Evolutionary conservation across 345 rosid genomes (phyloP).

Genomic region (Cardamine occulta): DNA sequence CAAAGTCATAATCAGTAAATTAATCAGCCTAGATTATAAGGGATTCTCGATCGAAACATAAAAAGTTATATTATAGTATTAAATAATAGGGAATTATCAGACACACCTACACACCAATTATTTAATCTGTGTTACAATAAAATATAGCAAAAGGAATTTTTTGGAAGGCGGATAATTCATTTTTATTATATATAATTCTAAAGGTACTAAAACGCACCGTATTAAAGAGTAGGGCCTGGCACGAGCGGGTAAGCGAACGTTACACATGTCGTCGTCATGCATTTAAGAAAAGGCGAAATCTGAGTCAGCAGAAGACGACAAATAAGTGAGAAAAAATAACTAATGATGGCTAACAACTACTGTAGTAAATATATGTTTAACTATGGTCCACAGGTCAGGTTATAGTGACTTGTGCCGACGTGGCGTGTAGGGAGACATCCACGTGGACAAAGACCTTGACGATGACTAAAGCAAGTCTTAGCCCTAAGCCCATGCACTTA

Average conservation of each 20-base stretch:
- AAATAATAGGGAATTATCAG: slow-evolving; percentile 34
- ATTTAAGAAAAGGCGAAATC: neutral
- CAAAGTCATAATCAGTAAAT: slow-evolving; percentile 11
- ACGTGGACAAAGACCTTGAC: slow-evolving; percentile 22
- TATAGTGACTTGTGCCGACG: slow-evolving; percentile 16
- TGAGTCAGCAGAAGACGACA: slow-evolving; percentile 42
- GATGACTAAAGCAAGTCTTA: slow-evolving; percentile 36
- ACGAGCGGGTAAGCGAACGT: slow-evolving; percentile 12
- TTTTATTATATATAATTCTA: neutral
- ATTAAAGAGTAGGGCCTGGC: neutral
- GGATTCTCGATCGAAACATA: neutral
- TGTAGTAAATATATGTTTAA: neutral
- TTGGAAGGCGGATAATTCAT: slow-evolving; percentile 5
- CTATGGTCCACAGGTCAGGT: slow-evolving; percentile 21
- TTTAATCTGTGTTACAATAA: neutral
- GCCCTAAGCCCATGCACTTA: slow-evolving; percentile 15
- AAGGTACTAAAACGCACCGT: slow-evolving; percentile 27
- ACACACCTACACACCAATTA: neutral
- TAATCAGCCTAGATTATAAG: slow-evolving; percentile 21
- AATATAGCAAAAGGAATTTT: slow-evolving; percentile 37
- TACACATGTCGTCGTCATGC: slow-evolving; percentile 22
- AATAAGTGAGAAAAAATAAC: neutral
- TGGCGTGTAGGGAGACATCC: neutral
- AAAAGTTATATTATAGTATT: neutral
- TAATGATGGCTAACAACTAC: slow-evolving; percentile 3